These are phyloP conservation scores for Peziza echinospora DNA, from an alignment of 495 filamentous ascomycete species.

Conservation along the genomic window DNA sequence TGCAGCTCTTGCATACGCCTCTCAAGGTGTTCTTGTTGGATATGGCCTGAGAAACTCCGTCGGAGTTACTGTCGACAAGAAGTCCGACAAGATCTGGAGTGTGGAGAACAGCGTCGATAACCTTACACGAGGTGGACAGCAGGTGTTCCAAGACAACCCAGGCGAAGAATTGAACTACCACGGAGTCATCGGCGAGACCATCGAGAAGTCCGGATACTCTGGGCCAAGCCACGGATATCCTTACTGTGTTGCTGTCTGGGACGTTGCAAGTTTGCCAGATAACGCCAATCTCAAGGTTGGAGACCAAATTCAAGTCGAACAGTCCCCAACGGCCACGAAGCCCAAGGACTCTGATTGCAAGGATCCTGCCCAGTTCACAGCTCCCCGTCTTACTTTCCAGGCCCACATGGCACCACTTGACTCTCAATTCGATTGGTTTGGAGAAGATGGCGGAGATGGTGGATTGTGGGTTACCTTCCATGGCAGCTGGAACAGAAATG, in stretches of 20 bases:
- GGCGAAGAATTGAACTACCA: slow-evolving; percentile 56
- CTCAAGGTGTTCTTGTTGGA: slow-evolving; percentile 39
- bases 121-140: slow-evolving; percentile 30
- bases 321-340: slow-evolving; percentile 27
- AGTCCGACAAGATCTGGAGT: slow-evolving; percentile 34
- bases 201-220: slow-evolving; percentile 12
- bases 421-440: slow-evolving; percentile 28
- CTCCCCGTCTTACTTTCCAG: slow-evolving; percentile 33
- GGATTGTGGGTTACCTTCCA: slow-evolving; percentile 25
- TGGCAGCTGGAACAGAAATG: slow-evolving; percentile 34
- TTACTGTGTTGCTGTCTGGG: slow-evolving; percentile 42
- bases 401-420: slow-evolving; percentile 42
- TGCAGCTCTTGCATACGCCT: slow-evolving; percentile 24
- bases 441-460: neutral
- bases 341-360: slow-evolving; percentile 20
- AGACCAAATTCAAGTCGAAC: slow-evolving; percentile 22
- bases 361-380: slow-evolving; percentile 11
- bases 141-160: slow-evolving; percentile 49
- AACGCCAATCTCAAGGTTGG: slow-evolving; percentile 5
- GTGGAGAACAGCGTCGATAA: slow-evolving; percentile 56
- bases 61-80: slow-evolving; percentile 38
- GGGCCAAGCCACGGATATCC: slow-evolving; percentile 34
- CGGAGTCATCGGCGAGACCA: slow-evolving; percentile 33
- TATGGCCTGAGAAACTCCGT: slow-evolving; percentile 57
- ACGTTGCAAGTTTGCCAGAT: slow-evolving; percentile 23